Evolutionary conservation across 1,284 basidiomycete genomes (phyloP), one percentile per base, ranked within the genome.

Genomic region (Marasmius sp.): DNA sequence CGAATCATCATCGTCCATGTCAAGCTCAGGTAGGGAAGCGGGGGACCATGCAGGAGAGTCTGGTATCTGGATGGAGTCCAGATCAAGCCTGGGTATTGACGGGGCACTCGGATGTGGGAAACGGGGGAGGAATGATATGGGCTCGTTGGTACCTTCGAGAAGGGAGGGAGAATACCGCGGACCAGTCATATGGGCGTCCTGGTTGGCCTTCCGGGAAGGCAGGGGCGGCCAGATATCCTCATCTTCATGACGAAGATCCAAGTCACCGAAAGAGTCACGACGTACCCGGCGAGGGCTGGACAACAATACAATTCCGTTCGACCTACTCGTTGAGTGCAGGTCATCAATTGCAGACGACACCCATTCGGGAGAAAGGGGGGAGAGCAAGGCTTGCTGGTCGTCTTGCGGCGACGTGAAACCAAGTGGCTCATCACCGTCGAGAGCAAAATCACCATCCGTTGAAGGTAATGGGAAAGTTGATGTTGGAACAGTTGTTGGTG

Each of bases 401-500:
- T 65, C 64, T 18, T 60, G 34, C 16, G 58, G 48, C 33, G 65
- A 27, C 27, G 27, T 27, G 27, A 27, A 27, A 27, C 27, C 27
- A 27, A 27, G 27, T 27, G 27, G 27, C 27, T 27, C 27, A 27
- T 27, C 55, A 11, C 51, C 49, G 37, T 52, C 53, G 45, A 38
- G 18, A 45, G n/a, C 49, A 45, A 41, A 39, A 33, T 64, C 63
- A 39, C 57, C 58, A 33, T 69, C 67, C 6, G 61, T 34, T 6
- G 74, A 75, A 5, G 79, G 79, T 47, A 81, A 66, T 20, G 63
- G 69, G 8, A 72, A 73, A 1, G 75, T 76, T 52, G 70, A 59
- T 36, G 73, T 74, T 18, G 77, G 77, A 52, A 77, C 67, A 22
- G 79, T 81, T 50, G 79, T 73, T 34, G 81, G 81, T 53, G 79